A percentile compares a stretch with the other conserved stretches of the same genome.
These are phyloP conservation scores for Kodamaea neixiangensis DNA, from an alignment of 805 yeast genomes.

Conservation along the genomic window DNA sequence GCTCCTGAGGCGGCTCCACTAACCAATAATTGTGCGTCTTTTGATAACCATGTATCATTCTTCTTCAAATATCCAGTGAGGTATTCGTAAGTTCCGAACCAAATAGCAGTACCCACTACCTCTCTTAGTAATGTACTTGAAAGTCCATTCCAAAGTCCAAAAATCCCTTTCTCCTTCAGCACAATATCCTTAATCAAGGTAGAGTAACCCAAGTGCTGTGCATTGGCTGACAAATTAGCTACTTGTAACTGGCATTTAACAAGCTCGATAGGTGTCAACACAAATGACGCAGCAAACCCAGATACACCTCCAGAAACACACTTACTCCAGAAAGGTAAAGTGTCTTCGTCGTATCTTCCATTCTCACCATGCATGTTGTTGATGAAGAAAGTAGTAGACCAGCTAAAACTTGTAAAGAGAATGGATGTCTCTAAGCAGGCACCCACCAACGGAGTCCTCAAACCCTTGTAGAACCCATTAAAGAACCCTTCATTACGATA, in stretches of 20 bases:
- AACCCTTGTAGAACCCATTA: conserved; percentile 76
- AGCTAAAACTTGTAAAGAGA: conserved; percentile 66
- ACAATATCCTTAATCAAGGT: conserved; percentile 40
- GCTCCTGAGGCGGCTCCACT: conserved; percentile 91
- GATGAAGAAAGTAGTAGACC: conserved; percentile 37
- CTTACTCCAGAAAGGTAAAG: conserved; percentile 43
- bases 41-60: conserved; percentile 15
- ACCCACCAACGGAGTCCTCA: conserved; percentile 81
- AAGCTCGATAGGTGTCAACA: conserved; percentile 89
- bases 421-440: conserved; percentile 90
- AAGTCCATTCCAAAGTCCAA: conserved; percentile 88
- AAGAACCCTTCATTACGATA: conserved; percentile 65
- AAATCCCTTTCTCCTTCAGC: conserved; percentile 50
- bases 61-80: conserved; percentile 39
- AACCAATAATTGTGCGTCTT: conserved; percentile 54
- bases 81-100: conserved; percentile 89
- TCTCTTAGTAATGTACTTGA: conserved; percentile 80
- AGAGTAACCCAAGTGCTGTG: conserved; percentile 32
- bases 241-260: conserved; percentile 89
- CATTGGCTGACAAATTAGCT: conserved; percentile 26
- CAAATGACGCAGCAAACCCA: conserved; percentile 79
- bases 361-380: conserved; percentile 11
- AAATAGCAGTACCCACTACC: conserved; percentile 85
- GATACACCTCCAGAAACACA: conserved; percentile 76
- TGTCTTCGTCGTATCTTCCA: conserved; percentile 21